These are phyloP conservation scores for Apiospora marii DNA, from an alignment of 2,329 filamentous ascomycete species.

Conservation along the genomic window DNA sequence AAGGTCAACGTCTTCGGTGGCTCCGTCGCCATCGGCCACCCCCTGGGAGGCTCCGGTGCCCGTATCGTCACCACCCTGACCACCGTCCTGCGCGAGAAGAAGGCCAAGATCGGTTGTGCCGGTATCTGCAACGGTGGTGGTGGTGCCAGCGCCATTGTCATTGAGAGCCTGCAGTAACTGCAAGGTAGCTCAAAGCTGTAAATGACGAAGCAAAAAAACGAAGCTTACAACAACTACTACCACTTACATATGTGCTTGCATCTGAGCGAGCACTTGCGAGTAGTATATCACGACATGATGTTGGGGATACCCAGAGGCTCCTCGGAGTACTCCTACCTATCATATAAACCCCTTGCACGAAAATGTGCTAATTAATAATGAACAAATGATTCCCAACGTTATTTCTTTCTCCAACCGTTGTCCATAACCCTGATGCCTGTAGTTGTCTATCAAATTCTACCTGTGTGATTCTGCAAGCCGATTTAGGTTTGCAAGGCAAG, in stretches of 20 bases:
- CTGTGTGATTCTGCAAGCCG: not conserved
- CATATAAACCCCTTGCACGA: slow-evolving; percentile 11
- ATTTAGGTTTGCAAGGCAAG: not conserved
- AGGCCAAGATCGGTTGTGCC: slow-evolving; percentile 90
- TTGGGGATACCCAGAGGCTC: not conserved
- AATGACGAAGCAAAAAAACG: not conserved
- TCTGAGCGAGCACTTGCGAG: not conserved
- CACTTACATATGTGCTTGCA: not conserved
- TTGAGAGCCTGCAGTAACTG: slow-evolving; percentile 73
- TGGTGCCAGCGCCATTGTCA: slow-evolving; percentile 90
- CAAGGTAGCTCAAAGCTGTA: slow-evolving; percentile 25
- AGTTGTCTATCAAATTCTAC: not conserved
- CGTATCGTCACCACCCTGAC: slow-evolving; percentile 91
- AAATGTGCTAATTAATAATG: slow-evolving; percentile 20
- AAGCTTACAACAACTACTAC: not conserved
- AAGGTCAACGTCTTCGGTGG: slow-evolving; percentile 97
- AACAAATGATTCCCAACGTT: slow-evolving; percentile 4
- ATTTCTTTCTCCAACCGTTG: not conserved
- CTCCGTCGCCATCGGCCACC: slow-evolving; percentile 94
- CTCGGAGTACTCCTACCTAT: not conserved
- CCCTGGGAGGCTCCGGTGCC: slow-evolving; percentile 91
- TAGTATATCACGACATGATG: slow-evolving; percentile 8
- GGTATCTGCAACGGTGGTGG: slow-evolving; percentile 99
- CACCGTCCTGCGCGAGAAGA: slow-evolving; percentile 87
- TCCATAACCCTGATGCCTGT: no score